These are phyloP conservation scores for Logfia minima DNA, from an alignment of 129 eudicot genomes.

Conservation along the genomic window DNA sequence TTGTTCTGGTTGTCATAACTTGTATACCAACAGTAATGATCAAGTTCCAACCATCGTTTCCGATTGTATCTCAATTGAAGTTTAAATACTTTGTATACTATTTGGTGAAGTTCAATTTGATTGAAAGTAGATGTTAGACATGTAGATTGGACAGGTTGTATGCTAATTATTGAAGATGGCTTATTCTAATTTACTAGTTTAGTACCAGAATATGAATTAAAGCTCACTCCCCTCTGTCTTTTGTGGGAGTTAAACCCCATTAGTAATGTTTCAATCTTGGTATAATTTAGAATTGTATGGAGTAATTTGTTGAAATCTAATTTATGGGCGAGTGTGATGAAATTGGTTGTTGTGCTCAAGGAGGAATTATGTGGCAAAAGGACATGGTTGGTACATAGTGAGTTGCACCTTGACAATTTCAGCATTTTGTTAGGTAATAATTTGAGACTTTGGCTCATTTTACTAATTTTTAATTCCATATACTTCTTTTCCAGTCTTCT, in stretches of 20 bases:
- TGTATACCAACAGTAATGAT: constrained; percentile 31
- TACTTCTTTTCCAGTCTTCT: constrained; percentile 29
- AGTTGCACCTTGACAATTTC: constrained; percentile 34
- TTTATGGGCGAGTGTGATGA: constrained; percentile 35
- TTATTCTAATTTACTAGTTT: constrained; percentile 5
- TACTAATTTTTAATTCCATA: constrained; percentile 26
- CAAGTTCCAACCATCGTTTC: constrained; percentile 26
- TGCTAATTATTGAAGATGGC: constrained; percentile 32
- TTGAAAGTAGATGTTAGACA: constrained; percentile 13
- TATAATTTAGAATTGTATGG: constrained; percentile 30
- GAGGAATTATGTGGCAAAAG: constrained; percentile 33
- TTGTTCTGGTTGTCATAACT: constrained; percentile 23
- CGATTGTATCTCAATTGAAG: not conserved
- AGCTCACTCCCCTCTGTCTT: constrained; percentile 16
- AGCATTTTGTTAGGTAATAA: constrained; percentile 26
- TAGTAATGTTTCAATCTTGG: not conserved
- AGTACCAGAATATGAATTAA: constrained; percentile 1
- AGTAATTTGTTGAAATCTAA: constrained; percentile 27
- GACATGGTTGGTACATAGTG: constrained; percentile 38
- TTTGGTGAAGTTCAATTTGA: not conserved
- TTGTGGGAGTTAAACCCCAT: constrained; percentile 31
- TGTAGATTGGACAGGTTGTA: constrained; percentile 37
- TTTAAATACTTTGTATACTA: constrained; percentile 4
- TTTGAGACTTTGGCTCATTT: constrained; percentile 22
- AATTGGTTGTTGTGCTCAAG: constrained; percentile 24